Conservation (phyloP, 208 protist genomes). For the Porcisia hertigi region DNA sequence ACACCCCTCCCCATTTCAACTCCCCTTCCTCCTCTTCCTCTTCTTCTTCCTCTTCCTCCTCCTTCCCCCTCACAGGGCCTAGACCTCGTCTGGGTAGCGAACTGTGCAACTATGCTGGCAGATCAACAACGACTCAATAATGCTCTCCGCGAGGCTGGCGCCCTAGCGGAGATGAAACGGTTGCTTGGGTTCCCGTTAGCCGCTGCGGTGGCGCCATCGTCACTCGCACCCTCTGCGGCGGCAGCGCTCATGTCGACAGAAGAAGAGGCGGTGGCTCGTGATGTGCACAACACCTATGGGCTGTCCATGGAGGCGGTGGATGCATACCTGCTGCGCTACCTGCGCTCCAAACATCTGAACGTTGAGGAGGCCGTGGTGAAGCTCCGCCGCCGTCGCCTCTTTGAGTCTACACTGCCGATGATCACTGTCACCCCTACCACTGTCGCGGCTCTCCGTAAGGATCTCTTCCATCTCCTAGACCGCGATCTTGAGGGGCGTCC, state of each 20-base stretch:
- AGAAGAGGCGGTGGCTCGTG: conserved; percentile 1
- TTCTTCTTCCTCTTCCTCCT: neutral
- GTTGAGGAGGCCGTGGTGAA: conserved; percentile 52
- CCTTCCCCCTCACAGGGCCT: neutral
- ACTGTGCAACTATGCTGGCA: conserved; percentile 15
- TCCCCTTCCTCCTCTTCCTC: neutral
- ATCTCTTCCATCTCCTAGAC: conserved; percentile 50
- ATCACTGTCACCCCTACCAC: conserved; percentile 59
- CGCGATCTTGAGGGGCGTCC: conserved; percentile 38
- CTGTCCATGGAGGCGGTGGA: conserved; percentile 36
- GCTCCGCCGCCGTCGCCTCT: conserved; percentile 57
- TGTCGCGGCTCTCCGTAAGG: conserved; percentile 53
- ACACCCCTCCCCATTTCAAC: neutral
- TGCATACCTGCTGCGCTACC: conserved; percentile 65
- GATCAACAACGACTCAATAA: conserved; percentile 28
- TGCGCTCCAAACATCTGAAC: conserved; percentile 47
- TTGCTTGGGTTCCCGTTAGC: conserved; percentile 25
- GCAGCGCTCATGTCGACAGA: conserved; percentile 20
- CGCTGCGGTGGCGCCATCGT: neutral
- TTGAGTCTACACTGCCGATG: conserved; percentile 56
- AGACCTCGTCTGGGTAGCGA: neutral
- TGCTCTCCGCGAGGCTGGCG: conserved; percentile 34
- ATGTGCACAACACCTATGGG: conserved; percentile 22
- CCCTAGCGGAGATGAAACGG: conserved; percentile 39
- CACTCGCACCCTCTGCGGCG: neutral